Conservation (phyloP, 2,329 filamentous ascomycete genomes). For the Colletotrichum musae region DNA sequence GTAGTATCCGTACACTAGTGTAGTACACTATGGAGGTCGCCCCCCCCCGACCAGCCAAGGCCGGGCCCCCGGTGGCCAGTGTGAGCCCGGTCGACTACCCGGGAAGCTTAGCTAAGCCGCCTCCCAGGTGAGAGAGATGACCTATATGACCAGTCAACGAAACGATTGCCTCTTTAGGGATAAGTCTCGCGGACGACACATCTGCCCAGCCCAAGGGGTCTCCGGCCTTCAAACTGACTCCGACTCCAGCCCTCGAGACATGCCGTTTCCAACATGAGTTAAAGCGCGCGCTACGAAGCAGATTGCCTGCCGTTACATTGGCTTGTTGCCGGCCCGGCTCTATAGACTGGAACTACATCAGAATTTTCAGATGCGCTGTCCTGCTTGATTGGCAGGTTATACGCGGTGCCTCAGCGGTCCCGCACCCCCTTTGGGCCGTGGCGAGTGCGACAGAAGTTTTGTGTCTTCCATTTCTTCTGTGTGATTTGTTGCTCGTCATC, state of each 20-base stretch:
- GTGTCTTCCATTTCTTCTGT: no score
- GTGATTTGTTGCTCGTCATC: no score
- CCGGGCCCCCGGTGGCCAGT: constrained; percentile 1
- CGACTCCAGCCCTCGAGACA: constrained; percentile 4
- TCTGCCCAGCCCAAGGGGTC: constrained; percentile 5
- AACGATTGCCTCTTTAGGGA: constrained; percentile 38
- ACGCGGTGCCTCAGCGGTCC: neutral
- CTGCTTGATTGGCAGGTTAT: neutral
- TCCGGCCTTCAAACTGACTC: constrained; percentile 6
- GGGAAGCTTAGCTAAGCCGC: constrained; percentile 24
- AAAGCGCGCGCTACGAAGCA: neutral
- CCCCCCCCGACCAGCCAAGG: constrained; percentile 10
- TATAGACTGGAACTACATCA: neutral
- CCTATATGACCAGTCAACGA: constrained; percentile 27
- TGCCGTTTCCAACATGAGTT: neutral
- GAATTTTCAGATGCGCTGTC: neutral
- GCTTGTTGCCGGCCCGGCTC: neutral
- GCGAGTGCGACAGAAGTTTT: no score
- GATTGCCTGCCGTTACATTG: neutral
- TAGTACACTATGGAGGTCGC: no score
- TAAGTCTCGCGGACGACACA: constrained; percentile 17
- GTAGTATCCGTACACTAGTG: no score
- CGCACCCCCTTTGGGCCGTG: no score
- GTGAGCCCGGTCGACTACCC: constrained; percentile 14
- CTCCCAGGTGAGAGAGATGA: constrained; percentile 21